These are phyloP conservation scores for Alternaria atra DNA, from an alignment of 2,329 filamentous ascomycete genomes.

Conservation along the genomic window DNA sequence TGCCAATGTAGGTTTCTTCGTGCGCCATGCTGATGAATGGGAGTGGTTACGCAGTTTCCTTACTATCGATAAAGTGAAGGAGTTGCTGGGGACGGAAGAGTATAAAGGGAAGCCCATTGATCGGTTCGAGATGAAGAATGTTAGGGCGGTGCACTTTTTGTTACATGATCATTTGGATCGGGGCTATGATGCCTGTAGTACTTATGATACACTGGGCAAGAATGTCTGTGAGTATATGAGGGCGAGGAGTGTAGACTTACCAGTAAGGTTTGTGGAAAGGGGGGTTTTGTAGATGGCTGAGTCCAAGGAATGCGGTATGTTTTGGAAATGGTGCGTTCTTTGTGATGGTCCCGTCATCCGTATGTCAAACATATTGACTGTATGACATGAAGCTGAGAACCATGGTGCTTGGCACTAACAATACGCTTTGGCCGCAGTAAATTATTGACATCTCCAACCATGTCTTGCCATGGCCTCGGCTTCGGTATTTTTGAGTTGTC, in stretches of 20 bases:
- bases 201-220: conserved; percentile 60
- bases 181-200: conserved; percentile 55
- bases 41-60: conserved; percentile 43
- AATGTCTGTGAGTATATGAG: conserved; percentile 58
- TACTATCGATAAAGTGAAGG: conserved; percentile 38
- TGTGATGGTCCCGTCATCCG: too few species aligned
- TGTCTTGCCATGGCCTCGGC: too few species aligned
- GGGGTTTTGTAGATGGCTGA: conserved; percentile 16
- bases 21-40: conserved; percentile 43
- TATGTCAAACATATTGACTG: too few species aligned
- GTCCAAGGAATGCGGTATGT: too few species aligned
- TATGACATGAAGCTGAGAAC: too few species aligned
- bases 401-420: too few species aligned
- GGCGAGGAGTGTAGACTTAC: conserved; percentile 57
- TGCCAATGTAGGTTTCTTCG: conserved; percentile 46
- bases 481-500: too few species aligned
- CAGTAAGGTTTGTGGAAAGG: conserved; percentile 55
- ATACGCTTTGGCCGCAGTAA: too few species aligned
- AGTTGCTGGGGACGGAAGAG: conserved; percentile 40
- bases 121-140: conserved; percentile 51
- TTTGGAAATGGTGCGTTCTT: too few species aligned
- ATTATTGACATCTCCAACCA: too few species aligned
- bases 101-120: conserved; percentile 48
- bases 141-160: conserved; percentile 55
- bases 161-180: conserved; percentile 59